Percentiles rank a stretch among this genome's conserved stretches.
Evolutionary conservation across 306 rosid species (phyloP).

Genomic region (Lathyrus oleraceus): DNA sequence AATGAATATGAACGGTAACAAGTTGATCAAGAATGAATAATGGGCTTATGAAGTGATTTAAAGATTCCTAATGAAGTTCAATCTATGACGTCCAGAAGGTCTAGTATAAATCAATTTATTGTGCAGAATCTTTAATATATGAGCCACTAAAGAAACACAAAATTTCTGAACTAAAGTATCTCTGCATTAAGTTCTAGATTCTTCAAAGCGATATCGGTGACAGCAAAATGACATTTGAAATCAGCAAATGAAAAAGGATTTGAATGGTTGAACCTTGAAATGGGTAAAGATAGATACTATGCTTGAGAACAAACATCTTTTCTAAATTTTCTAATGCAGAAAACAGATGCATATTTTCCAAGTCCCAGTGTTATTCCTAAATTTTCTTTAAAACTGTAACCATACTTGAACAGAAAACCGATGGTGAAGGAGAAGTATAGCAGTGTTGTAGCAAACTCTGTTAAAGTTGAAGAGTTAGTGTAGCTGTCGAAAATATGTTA

Average conservation of each 20-base stretch:
- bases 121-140: not conserved
- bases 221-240: not conserved
- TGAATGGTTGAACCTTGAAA: not conserved
- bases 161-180: not conserved
- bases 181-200: not conserved
- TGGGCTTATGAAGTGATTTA: not conserved
- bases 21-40: not conserved
- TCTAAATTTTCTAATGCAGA: too few species aligned
- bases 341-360: too few species aligned
- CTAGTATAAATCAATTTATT: not conserved
- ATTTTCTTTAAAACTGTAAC: not conserved
- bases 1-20: not conserved
- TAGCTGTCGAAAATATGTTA: too few species aligned
- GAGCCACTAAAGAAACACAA: not conserved
- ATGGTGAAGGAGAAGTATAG: not conserved
- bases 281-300: not conserved
- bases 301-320: not conserved
- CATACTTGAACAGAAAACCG: not conserved
- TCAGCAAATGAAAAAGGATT: not conserved
- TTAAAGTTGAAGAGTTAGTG: too few species aligned
- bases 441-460: too few species aligned
- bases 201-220: not conserved
- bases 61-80: not conserved
- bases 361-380: not conserved
- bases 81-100: not conserved